phyloP scores from a whole-genome alignment of 305 asterid genomes.

The Fraxinus floribunda region DNA sequence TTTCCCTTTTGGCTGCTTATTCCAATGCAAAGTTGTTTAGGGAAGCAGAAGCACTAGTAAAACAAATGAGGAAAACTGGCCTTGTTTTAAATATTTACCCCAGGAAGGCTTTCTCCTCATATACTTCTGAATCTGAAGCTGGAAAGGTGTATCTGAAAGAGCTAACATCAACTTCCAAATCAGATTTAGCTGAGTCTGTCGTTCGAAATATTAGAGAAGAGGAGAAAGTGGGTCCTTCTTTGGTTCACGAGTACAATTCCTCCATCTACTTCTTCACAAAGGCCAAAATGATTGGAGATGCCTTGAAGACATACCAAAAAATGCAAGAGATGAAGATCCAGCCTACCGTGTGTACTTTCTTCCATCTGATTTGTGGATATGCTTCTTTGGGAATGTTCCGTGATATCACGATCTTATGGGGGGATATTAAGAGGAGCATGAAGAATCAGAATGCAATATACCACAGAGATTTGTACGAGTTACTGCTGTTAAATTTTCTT shows the following conservation, averaged over 20 bases:
- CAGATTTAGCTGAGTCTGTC: conserved; percentile 46
- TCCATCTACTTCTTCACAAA: conserved; percentile 71
- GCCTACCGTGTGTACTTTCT: conserved; percentile 56
- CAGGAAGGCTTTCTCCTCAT: conserved; percentile 13
- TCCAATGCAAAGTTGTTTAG: conserved; percentile 43
- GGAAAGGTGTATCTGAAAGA: conserved; percentile 26
- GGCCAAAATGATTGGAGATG: conserved; percentile 81
- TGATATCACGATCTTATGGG: conserved; percentile 79
- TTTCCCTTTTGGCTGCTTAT: conserved; percentile 60
- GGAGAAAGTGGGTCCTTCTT: conserved; percentile 28
- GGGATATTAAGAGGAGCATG: conserved; percentile 69
- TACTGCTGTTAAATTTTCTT: conserved; percentile 60
- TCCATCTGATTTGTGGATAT: conserved; percentile 57
- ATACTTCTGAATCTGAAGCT: conserved; percentile 26
- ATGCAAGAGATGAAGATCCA: conserved; percentile 64
- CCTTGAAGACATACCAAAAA: conserved; percentile 55
- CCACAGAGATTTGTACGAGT: conserved; percentile 62
- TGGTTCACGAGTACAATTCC: conserved; percentile 50
- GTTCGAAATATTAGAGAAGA: conserved; percentile 41
- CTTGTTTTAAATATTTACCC: conserved; percentile 17
- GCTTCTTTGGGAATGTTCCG: conserved; percentile 69
- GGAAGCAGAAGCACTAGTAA: conserved; percentile 65
- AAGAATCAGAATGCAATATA: conserved; percentile 31
- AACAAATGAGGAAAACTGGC: conserved; percentile 40
- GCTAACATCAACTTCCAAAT: conserved; percentile 7